A percentile compares a stretch with the other conserved stretches of the same genome.
phyloP scores from a whole-genome alignment of 2,329 filamentous ascomycete genomes.

The Fonsecaea pugnacius region DNA sequence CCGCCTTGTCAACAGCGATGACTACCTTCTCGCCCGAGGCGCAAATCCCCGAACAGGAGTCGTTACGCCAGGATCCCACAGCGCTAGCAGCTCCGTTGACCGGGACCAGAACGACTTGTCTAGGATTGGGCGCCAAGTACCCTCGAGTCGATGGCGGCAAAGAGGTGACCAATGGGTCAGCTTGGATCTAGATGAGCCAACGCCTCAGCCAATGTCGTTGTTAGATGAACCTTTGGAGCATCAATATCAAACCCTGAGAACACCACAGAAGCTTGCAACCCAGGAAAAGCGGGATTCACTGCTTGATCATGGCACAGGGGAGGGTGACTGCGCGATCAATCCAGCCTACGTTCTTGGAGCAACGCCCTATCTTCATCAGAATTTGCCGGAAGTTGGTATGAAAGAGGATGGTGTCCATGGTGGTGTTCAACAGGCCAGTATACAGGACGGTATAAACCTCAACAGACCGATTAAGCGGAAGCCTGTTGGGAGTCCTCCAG shows the following conservation, averaged over 20 bases:
- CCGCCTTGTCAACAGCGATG: constrained; percentile 40
- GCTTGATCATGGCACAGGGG: background rate
- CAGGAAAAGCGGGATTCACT: background rate
- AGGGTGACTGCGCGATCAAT: background rate
- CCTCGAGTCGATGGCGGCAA: constrained; percentile 41
- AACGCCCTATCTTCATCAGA: constrained; percentile 1
- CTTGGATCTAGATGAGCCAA: constrained; percentile 39
- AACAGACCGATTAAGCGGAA: constrained; percentile 29
- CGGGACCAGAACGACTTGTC: constrained; percentile 8
- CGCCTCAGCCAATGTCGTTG: constrained; percentile 32
- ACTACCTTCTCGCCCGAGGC: constrained; percentile 42
- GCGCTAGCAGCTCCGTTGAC: constrained; percentile 36
- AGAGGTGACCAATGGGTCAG: constrained; percentile 46
- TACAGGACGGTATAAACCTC: background rate
- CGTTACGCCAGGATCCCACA: constrained; percentile 43
- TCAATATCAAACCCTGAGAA: constrained; percentile 18
- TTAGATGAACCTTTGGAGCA: constrained; percentile 9
- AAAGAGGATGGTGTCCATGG: background rate
- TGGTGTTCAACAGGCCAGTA: background rate
- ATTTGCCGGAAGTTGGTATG: constrained; percentile 2
- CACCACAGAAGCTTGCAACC: constrained; percentile 24
- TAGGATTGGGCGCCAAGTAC: background rate
- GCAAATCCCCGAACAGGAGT: constrained; percentile 46
- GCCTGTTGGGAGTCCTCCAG: constrained; percentile 34
- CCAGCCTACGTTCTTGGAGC: background rate